phyloP scores from a whole-genome alignment of 73 alveolate species.

The Uronychia setigera region DNA sequence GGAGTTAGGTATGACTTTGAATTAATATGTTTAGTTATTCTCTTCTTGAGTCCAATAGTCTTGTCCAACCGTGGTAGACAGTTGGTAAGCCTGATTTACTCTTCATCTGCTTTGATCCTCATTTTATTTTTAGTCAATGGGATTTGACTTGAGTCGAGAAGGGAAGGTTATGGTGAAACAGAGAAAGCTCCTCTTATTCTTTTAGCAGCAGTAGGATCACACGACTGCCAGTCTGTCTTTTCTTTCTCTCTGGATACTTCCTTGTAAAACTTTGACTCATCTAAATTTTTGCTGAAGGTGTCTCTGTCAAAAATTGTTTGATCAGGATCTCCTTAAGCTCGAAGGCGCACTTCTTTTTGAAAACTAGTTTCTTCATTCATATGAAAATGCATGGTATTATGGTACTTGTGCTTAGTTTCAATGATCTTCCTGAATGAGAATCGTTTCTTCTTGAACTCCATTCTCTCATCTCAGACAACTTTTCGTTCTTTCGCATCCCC shows the following conservation, averaged over 20 bases:
- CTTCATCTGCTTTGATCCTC: too few species aligned
- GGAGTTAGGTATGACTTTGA: too few species aligned
- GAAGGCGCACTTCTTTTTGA: not conserved
- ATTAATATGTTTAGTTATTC: too few species aligned
- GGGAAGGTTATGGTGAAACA: not conserved
- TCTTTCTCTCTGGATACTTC: not conserved
- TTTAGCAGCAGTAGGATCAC: not conserved
- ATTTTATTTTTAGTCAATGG: too few species aligned
- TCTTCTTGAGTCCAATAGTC: too few species aligned
- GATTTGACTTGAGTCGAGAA: too few species aligned
- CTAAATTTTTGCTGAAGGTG: not conserved
- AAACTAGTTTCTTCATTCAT: not conserved
- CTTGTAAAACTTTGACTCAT: not conserved
- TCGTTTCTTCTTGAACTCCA: not conserved
- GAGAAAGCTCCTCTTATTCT: not conserved
- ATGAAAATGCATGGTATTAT: not conserved
- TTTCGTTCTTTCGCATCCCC: too few species aligned
- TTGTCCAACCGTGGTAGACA: too few species aligned
- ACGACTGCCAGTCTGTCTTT: not conserved
- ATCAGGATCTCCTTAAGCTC: not conserved
- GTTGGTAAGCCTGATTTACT: too few species aligned
- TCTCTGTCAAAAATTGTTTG: not conserved
- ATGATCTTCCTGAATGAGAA: not conserved
- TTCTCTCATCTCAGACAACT: not conserved
- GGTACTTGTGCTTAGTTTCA: not conserved